Evolutionary conservation across 2,329 filamentous ascomycete genomes (phyloP), one percentile per base, ranked within the genome.

Genomic region (Botrytis tulipae): DNA sequence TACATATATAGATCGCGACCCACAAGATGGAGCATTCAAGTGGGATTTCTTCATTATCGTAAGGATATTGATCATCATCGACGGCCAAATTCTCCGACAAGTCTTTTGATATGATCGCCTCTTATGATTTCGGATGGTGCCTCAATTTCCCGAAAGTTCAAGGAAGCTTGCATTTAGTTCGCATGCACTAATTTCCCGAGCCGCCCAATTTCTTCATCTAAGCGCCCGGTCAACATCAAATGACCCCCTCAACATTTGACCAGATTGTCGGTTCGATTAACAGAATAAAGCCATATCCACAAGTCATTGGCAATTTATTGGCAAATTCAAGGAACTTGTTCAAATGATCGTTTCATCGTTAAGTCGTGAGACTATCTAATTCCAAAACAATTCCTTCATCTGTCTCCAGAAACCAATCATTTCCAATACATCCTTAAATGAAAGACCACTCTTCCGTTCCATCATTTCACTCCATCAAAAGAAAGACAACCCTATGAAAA

Each of bases 261-360:
- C 76, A 73, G 73, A 73, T 76, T 72, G 76, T 73, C 76, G 73
- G 75, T 72, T 63, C 42, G 32, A 73, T 61, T 63, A 20, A 44
- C 60, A 60, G 65, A 54, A 29, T 54, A 69, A 66, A 37, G 57
- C 70, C 29, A 72, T 74, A 77, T 40, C 70, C 65, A 61, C 65
- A 70, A 42, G 8, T 51, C 51, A 77, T 42, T 73, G 37, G 25
- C 51, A 69, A 62, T 32, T 68, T n/a, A 68, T 69, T 73, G 51
- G 44, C 42, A 73, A 63, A 46, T 73, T 57, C 57, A 35, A 57
- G 46, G 59, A 63, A 61, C n/a, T 48, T 70, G 42, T 70, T 57
- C 22, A 72, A 72, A 72, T 42, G 66, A 66, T 71, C 75, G 79
- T 79, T 79, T 79, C 78, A 79, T 77, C 76, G 74, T 78, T 78